Percentiles rank a stretch among this genome's conserved stretches.
Evolutionary conservation across 2,329 filamentous ascomycete species (phyloP).

Genomic region (Stemphylium lycopersici): DNA sequence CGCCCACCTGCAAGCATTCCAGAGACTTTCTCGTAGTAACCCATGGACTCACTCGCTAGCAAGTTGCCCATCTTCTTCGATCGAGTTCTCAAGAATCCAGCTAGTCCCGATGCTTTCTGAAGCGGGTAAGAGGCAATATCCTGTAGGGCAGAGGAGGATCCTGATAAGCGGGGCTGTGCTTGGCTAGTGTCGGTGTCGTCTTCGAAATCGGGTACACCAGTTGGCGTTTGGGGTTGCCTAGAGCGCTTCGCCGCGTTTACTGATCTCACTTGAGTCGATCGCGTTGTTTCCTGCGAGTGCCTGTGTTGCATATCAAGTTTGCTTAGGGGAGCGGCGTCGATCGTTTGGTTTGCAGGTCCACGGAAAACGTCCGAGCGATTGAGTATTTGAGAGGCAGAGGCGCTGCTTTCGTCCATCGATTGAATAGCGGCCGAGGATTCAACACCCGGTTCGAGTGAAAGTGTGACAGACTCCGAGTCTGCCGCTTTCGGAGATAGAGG

Average conservation of each 20-base stretch:
- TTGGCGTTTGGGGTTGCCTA: conserved; percentile 16
- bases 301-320: conserved; percentile 31
- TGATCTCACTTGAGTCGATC: conserved; percentile 31
- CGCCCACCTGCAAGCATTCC: conserved; percentile 95
- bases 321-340: conserved; percentile 26
- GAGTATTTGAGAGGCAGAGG: conserved; percentile 90
- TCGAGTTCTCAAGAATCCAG: conserved; percentile 79
- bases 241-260: conserved; percentile 17
- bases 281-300: conserved; percentile 48
- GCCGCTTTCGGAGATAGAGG: conserved; percentile 59
- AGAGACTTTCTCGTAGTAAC: conserved; percentile 94
- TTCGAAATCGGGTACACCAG: conserved; percentile 26
- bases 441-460: conserved; percentile 75
- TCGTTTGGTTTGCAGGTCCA: conserved; percentile 67
- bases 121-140: conserved; percentile 76
- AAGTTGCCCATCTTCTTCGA: conserved; percentile 82
- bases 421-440: conserved; percentile 72
- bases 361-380: conserved; percentile 87
- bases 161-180: conserved; percentile 41
- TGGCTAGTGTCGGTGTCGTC: conserved; percentile 38
- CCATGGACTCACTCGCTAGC: conserved; percentile 89
- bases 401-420: conserved; percentile 68
- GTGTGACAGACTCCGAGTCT: conserved; percentile 75
- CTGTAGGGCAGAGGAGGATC: conserved; percentile 61
- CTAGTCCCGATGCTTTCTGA: conserved; percentile 81